Conservation (phyloP, 768 basidiomycete species). For the Lentinula sp. region DNA sequence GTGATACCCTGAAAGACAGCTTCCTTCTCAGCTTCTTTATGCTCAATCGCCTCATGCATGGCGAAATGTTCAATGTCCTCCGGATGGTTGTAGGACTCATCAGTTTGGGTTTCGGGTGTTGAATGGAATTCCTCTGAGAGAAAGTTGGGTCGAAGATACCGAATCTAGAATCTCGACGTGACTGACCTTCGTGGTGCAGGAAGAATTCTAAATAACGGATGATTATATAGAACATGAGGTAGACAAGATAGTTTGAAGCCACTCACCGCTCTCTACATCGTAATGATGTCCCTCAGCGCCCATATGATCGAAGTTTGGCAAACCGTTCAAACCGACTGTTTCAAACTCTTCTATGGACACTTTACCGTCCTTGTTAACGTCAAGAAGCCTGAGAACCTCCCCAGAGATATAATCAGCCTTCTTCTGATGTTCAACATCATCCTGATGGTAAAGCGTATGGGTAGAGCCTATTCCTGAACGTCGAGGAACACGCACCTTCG, state of each 20-base stretch:
- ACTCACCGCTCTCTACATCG: constrained; percentile 82
- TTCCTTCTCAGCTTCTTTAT: constrained; percentile 76
- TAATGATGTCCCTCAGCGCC: constrained; percentile 94
- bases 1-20: constrained; percentile 79
- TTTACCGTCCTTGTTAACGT: constrained; percentile 69
- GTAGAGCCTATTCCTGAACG: not conserved
- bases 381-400: constrained; percentile 62
- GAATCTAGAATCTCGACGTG: not conserved
- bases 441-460: constrained; percentile 29
- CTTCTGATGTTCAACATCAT: constrained; percentile 71
- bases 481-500: constrained; percentile 37
- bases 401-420: constrained; percentile 79
- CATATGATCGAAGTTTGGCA: constrained; percentile 79
- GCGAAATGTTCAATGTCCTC: constrained; percentile 93
- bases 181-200: constrained; percentile 91
- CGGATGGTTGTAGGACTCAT: constrained; percentile 89
- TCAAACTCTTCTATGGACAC: constrained; percentile 68
- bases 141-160: not conserved
- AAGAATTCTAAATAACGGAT: constrained; percentile 63
- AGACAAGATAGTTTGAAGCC: not conserved
- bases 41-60: constrained; percentile 83
- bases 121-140: constrained; percentile 80
- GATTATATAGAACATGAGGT: no score
- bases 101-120: constrained; percentile 96
- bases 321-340: constrained; percentile 61